Base-by-base conservation (phyloP, 441 rosid genomes). In the Jatropha multifida region DNA sequence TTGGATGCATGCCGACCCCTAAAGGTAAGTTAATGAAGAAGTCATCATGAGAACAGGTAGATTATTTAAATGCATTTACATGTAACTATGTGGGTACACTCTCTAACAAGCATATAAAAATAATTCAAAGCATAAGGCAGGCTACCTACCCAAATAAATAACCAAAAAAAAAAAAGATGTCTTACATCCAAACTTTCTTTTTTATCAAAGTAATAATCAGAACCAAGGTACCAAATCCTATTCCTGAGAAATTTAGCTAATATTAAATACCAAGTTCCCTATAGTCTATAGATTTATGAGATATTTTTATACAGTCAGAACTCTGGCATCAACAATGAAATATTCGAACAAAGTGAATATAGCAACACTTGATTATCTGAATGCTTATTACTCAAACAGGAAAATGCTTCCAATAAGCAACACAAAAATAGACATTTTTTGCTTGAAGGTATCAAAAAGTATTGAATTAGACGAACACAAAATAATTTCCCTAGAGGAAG, bases 1-100 rank as follows among this genome's bases (percentile, higher is more conserved):
- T 93, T 96, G 54, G 99, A 96, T 48, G 96, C 97, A 88, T 94
- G 99, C 5, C 97, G 93, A 71, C 99, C 98, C 87, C 98, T 94
- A 71, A 23, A 77, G 12, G 20, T 38, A 60, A 56, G 23, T 17
- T 12, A 44, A 56, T 42, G n/a, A 73, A 54, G 7, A 80, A 46
- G 5, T 23, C 27, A 37, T 38, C 7, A 74, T 41, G 8, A 75
- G 61, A 38, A 40, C 23, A 56, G n/a, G 13, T 40, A 14, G 38
- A 17, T 18, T 0, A 70, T 38, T 64, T 48, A 62, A 62, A 74
- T 18, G 73, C 54, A 76, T 13, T 67, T 4, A 56, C 49, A 65
- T 15, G 42, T 8, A 58, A 74, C 54, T 14, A 56, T 42, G 23
- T 65, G 20, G 23, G 48, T 12, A 0, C 17, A 27, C 51, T n/a